These are phyloP conservation scores for Candida rishiriensis DNA, from an alignment of 805 yeast genomes.

Conservation along the genomic window DNA sequence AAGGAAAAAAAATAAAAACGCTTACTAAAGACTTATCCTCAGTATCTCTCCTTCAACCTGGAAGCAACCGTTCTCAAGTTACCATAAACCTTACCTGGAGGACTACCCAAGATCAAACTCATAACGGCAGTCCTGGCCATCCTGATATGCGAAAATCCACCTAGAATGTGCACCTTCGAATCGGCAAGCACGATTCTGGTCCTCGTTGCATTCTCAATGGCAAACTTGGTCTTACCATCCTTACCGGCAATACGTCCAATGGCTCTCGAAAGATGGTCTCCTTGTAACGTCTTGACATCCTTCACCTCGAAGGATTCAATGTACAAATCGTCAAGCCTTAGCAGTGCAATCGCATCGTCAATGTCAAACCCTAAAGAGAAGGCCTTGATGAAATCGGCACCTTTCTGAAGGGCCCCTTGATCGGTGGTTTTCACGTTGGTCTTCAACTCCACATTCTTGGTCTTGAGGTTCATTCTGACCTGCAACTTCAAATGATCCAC, in stretches of 20 bases:
- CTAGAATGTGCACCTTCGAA: constrained; percentile 91
- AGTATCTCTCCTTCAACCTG: constrained; percentile 94
- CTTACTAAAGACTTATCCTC: constrained; percentile 6
- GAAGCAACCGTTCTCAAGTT: constrained; percentile 95
- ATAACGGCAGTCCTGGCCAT: constrained; percentile 99
- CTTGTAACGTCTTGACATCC: constrained; percentile 91
- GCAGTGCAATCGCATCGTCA: constrained; percentile 92
- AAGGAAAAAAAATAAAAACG: too few relatives aligned
- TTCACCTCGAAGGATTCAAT: constrained; percentile 96
- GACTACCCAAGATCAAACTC: constrained; percentile 90
- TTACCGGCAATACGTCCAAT: constrained; percentile 99
- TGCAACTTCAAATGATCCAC: constrained; percentile 93
- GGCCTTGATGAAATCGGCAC: constrained; percentile 95
- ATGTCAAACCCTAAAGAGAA: constrained; percentile 95
- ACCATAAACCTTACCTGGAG: constrained; percentile 98
- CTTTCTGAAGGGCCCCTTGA: constrained; percentile 93
- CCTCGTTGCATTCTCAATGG: constrained; percentile 97
- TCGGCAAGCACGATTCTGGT: constrained; percentile 98
- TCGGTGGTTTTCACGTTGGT: constrained; percentile 84
- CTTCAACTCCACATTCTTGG: constrained; percentile 83
- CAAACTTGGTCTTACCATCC: constrained; percentile 97
- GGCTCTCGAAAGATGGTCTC: constrained; percentile 97
- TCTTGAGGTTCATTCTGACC: constrained; percentile 89
- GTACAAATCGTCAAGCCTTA: constrained; percentile 91
- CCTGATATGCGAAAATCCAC: constrained; percentile 94